Conservation (phyloP, 257 asterid species). For the Jasminum sambac region DNA sequence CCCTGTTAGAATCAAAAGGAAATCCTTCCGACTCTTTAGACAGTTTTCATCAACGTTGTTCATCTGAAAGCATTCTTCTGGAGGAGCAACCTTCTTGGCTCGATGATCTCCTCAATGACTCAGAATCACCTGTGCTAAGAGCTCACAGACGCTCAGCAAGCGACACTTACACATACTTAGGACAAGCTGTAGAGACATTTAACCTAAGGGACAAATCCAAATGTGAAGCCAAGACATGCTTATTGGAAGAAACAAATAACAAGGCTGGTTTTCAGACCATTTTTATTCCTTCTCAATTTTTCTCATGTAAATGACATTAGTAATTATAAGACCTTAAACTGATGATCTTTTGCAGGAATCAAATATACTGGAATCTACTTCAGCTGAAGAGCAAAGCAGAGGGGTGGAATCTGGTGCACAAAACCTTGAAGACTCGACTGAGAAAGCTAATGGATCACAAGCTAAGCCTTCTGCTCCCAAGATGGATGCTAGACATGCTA, state of each 20-base stretch:
- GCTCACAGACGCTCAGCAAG: slow-evolving; percentile 74
- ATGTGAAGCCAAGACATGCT: slow-evolving; percentile 20
- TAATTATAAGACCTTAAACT: slow-evolving; percentile 1
- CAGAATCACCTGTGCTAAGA: slow-evolving; percentile 35
- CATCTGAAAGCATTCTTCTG: slow-evolving; percentile 54
- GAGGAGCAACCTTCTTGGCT: slow-evolving; percentile 87
- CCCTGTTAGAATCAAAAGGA: slow-evolving; percentile 28
- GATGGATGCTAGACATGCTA: slow-evolving; percentile 62
- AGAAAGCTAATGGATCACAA: slow-evolving; percentile 41
- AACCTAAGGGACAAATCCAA: slow-evolving; percentile 31
- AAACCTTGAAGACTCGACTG: slow-evolving; percentile 40
- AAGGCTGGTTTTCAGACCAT: slow-evolving; percentile 30
- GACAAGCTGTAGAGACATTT: slow-evolving; percentile 32
- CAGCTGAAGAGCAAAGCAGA: slow-evolving; percentile 34
- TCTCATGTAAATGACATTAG: background rate
- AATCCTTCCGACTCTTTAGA: slow-evolving; percentile 21
- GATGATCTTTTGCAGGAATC: slow-evolving; percentile 31
- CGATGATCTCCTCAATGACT: slow-evolving; percentile 71
- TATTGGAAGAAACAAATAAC: slow-evolving; percentile 33
- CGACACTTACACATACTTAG: slow-evolving; percentile 59
- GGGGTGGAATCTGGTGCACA: slow-evolving; percentile 36
- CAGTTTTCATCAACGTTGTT: slow-evolving; percentile 50
- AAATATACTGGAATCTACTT: slow-evolving; percentile 29
- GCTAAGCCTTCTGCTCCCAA: slow-evolving; percentile 49
- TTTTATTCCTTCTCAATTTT: background rate